These are phyloP conservation scores for Cladosporium sp. DNA, from an alignment of 2,329 filamentous ascomycete genomes.

Conservation along the genomic window DNA sequence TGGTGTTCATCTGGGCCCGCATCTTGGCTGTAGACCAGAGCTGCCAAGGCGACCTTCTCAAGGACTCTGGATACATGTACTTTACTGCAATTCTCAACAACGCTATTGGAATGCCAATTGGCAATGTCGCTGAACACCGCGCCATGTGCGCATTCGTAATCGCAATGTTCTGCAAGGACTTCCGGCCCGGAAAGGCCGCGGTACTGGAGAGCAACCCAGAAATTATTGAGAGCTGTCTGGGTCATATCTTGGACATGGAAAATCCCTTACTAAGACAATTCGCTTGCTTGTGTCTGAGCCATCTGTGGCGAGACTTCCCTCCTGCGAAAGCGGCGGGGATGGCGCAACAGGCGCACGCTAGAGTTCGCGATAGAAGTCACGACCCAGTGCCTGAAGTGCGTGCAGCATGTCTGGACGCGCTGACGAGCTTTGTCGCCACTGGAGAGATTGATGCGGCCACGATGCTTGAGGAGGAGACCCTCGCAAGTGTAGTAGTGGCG, in stretches of 20 bases:
- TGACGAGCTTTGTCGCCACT: constrained; percentile 92
- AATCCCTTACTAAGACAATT: constrained; percentile 91
- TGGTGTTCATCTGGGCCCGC: constrained; percentile 99
- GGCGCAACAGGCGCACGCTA: constrained; percentile 77
- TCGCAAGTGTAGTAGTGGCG: constrained; percentile 84
- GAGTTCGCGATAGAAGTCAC: constrained; percentile 76
- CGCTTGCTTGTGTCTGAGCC: constrained; percentile 93
- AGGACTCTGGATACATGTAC: constrained; percentile 96
- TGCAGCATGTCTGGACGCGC: constrained; percentile 87
- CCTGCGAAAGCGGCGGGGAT: constrained; percentile 98
- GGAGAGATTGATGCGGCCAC: constrained; percentile 40
- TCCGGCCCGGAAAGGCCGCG: constrained; percentile 86
- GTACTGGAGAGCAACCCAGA: constrained; percentile 86
- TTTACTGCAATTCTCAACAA: constrained; percentile 92
- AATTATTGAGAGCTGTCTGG: constrained; percentile 83
- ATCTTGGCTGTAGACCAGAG: constrained; percentile 93
- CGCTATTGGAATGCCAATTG: constrained; percentile 69
- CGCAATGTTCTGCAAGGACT: constrained; percentile 94
- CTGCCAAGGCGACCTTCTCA: constrained; percentile 90
- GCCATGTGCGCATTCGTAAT: constrained; percentile 99
- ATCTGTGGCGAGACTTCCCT: constrained; percentile 86
- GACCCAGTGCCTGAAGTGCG: constrained; percentile 91
- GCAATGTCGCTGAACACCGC: constrained; percentile 89
- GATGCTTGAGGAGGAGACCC: constrained; percentile 67
- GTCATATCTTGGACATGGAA: constrained; percentile 79